Conservation (phyloP, 768 basidiomycete species). For the Xanthoconium purpureum region DNA sequence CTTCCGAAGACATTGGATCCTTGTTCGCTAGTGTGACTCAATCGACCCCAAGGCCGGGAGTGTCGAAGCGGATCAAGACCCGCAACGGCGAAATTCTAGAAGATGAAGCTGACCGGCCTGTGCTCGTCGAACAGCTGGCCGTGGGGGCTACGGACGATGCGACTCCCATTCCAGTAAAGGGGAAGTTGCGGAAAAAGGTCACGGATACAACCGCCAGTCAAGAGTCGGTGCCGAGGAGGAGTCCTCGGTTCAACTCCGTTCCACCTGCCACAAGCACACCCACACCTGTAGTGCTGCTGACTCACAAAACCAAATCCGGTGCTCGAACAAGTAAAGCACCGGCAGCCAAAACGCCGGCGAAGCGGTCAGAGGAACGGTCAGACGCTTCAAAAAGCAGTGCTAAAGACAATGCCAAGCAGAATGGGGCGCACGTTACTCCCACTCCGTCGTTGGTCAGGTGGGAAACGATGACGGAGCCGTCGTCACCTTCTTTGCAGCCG, state of each 20-base stretch:
- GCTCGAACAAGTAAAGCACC: not conserved
- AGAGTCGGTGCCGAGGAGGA: conserved; percentile 23
- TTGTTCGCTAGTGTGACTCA: conserved; percentile 2
- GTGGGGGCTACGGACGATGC: conserved; percentile 17
- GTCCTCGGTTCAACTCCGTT: conserved; percentile 12
- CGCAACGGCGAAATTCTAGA: conserved; percentile 35
- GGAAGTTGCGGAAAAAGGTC: conserved; percentile 13
- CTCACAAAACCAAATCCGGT: not conserved
- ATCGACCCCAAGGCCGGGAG: conserved; percentile 31
- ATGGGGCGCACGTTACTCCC: not conserved
- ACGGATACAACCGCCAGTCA: conserved; percentile 20
- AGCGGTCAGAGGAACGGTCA: not conserved
- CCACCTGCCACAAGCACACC: conserved; percentile 11
- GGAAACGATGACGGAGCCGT: conserved; percentile 29
- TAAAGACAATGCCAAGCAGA: not conserved
- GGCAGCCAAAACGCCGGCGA: conserved; percentile 14
- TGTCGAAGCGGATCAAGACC: conserved; percentile 42
- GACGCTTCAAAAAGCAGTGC: not conserved
- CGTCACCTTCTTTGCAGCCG: conserved; percentile 27
- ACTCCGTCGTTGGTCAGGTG: conserved; percentile 23
- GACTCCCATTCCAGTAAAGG: conserved; percentile 22
- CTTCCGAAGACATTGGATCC: conserved; percentile 4
- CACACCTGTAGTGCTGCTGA: not conserved
- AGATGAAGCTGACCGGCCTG: conserved; percentile 22
- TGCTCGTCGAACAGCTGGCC: conserved; percentile 21